Evolutionary conservation across 169 alveolate genomes (phyloP).

Genomic region (Theileria annulata): DNA sequence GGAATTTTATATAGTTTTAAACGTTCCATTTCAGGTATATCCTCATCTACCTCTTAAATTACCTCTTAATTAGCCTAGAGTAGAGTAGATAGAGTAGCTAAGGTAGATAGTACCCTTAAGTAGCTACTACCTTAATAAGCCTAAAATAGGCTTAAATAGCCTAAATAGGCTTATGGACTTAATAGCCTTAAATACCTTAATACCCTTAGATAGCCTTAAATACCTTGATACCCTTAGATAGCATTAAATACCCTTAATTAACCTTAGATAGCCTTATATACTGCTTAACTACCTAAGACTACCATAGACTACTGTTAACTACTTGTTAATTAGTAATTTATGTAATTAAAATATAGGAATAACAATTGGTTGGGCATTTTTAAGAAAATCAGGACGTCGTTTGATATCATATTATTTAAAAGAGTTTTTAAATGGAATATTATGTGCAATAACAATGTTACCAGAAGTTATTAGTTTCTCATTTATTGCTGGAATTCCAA

Average conservation of each 20-base stretch:
- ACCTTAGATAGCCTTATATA: too few species aligned
- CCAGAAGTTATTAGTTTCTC: slow-evolving; percentile 82
- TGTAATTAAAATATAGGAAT: not conserved
- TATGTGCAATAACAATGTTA: slow-evolving; percentile 78
- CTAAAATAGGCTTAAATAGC: too few species aligned
- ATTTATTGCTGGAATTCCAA: slow-evolving; percentile 80
- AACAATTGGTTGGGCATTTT: slow-evolving; percentile 53
- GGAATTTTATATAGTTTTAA: slow-evolving; percentile 47
- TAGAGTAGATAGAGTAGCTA: not conserved
- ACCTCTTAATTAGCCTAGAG: too few species aligned
- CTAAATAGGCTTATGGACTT: too few species aligned
- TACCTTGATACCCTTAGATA: too few species aligned
- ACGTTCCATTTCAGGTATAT: slow-evolving; percentile 35
- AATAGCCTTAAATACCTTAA: too few species aligned
- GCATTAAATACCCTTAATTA: too few species aligned
- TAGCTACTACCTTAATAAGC: not conserved
- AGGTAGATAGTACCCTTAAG: not conserved
- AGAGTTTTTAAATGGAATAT: slow-evolving; percentile 73
- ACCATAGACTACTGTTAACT: not conserved
- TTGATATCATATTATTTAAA: slow-evolving; percentile 67
- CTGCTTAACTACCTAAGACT: too few species aligned
- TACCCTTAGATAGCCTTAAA: too few species aligned
- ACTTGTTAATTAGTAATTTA: not conserved
- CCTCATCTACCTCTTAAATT: too few species aligned
- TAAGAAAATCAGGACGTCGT: slow-evolving; percentile 29